These are phyloP conservation scores for Serendipita vermifera DNA, from an alignment of 768 basidiomycete species.

Conservation along the genomic window DNA sequence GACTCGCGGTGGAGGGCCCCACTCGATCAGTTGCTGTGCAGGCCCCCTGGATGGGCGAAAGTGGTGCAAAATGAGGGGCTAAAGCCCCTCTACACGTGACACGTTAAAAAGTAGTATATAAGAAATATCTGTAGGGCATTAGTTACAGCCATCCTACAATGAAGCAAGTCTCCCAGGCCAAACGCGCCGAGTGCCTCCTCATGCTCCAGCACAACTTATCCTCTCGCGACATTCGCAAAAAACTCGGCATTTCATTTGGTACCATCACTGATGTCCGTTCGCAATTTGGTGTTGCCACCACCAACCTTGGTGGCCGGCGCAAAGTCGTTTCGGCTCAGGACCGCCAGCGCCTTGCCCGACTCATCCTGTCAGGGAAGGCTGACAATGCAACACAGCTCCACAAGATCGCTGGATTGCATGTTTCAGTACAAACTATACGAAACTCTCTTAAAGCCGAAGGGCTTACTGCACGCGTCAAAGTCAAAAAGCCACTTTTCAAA, in stretches of 20 bases:
- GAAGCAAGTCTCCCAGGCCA: too few species aligned
- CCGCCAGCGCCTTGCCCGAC: not conserved
- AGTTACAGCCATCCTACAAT: too few species aligned
- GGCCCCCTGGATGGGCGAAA: too few species aligned
- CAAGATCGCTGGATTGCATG: not conserved
- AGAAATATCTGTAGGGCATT: too few species aligned
- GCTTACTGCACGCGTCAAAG: conserved; percentile 8
- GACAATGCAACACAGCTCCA: not conserved
- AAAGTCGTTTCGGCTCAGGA: not conserved
- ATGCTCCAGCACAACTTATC: too few species aligned
- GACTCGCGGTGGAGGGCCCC: too few species aligned
- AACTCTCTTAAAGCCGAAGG: conserved; percentile 1
- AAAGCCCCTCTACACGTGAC: too few species aligned
- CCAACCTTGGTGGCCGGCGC: not conserved
- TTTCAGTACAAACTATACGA: conserved; percentile 4
- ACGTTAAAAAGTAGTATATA: too few species aligned
- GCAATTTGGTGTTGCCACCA: not conserved
- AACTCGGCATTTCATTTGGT: not conserved
- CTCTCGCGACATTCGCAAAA: not conserved
- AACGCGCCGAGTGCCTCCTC: too few species aligned
- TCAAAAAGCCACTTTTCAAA: conserved; percentile 18
- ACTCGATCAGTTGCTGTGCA: too few species aligned
- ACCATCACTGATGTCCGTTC: not conserved
- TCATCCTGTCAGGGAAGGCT: not conserved
- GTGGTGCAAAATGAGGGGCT: too few species aligned